Base-by-base conservation (phyloP, 2,329 filamentous ascomycete genomes). In the Ambrosiella cleistominuta region DNA sequence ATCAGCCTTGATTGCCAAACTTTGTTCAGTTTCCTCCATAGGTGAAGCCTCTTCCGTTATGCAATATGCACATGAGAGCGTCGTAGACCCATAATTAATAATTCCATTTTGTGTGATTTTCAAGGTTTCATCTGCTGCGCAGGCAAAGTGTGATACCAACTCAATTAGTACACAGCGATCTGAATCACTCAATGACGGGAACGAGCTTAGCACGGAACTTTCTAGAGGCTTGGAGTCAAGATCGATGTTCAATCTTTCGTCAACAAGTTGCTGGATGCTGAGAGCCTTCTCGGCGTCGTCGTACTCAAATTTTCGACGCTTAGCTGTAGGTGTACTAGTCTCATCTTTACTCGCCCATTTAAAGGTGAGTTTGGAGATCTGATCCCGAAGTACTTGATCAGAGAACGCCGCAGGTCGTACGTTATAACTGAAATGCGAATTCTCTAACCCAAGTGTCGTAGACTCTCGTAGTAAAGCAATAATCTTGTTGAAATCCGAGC, bases 81-180 rank as follows among this genome's bases (percentile, higher is more conserved):
- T 49, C 2, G 58, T 60, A 7, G 37, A n/a, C 15, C 47, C 47
- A 11, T 27, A 12, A 8, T 40, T 19, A n/a, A 4, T n/a, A 7
- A 56, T 19, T 1, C 44, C 47, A 11, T 55, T n/a, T 12, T 19
- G 37, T 3, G 53, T 35, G 12, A 62, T 47, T 19, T 60, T 53
- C 52, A 82, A 66, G 6, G 70, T 74, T 38, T 71, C 70, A 58
- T 78, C 74, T 12, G 72, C 70, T 13, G 75, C 76, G 66, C 83
- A 86, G 15, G 77, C 71, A 53, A 81, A 66, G 54, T 73, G 74
- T 2, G 81, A 78, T 12, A 88, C 65, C 9, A 75, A 66, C 42
- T 79, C 70, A 45, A 86, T 69, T 7, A 75, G 68, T 39, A 72
- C 71, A 63, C 75, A 79, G 64, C 79, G 76, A 27, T 74, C 69